Evolutionary conservation across 768 basidiomycete species (phyloP).

Genomic region (Leccinum subtestaceum): DNA sequence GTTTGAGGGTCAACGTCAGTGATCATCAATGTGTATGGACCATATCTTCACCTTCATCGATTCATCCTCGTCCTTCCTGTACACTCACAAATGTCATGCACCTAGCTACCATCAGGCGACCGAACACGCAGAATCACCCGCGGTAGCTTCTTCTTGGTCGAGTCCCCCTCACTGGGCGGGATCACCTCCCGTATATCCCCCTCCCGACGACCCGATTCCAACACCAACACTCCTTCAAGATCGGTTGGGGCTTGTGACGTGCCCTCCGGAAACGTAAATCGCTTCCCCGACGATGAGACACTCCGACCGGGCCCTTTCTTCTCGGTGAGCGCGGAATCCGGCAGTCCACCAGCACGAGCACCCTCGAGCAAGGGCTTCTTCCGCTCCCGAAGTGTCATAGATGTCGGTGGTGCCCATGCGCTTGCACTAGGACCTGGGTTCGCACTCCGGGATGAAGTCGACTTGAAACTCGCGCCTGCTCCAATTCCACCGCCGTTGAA

Average conservation of each 20-base stretch:
- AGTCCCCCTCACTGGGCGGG: slow-evolving; percentile 2
- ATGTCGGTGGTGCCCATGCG: slow-evolving; percentile 7
- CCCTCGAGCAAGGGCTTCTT: slow-evolving; percentile 27
- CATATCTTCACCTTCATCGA: neutral
- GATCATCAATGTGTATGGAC: neutral
- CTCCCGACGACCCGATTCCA: neutral
- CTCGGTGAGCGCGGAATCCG: neutral
- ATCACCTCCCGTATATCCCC: neutral
- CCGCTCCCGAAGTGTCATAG: slow-evolving; percentile 49
- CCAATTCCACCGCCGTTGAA: neutral
- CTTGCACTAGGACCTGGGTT: neutral
- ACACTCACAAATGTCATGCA: neutral
- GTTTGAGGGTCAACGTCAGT: too few species aligned
- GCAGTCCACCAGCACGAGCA: neutral
- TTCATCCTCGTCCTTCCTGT: neutral
- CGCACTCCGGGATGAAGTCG: slow-evolving; percentile 1
- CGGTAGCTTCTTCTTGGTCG: slow-evolving; percentile 44
- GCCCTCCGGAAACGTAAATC: neutral
- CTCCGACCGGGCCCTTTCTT: slow-evolving; percentile 2
- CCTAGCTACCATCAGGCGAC: slow-evolving; percentile 24
- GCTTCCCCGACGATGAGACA: slow-evolving; percentile 2
- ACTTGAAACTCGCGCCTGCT: slow-evolving; percentile 1
- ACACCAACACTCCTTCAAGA: neutral
- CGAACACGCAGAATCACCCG: slow-evolving; percentile 55
- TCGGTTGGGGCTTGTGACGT: neutral